Evolutionary conservation across 371 early-diverging fungal species (phyloP), one percentile per base, ranked within the genome.

Genomic region (Actinomortierella ambigua): DNA sequence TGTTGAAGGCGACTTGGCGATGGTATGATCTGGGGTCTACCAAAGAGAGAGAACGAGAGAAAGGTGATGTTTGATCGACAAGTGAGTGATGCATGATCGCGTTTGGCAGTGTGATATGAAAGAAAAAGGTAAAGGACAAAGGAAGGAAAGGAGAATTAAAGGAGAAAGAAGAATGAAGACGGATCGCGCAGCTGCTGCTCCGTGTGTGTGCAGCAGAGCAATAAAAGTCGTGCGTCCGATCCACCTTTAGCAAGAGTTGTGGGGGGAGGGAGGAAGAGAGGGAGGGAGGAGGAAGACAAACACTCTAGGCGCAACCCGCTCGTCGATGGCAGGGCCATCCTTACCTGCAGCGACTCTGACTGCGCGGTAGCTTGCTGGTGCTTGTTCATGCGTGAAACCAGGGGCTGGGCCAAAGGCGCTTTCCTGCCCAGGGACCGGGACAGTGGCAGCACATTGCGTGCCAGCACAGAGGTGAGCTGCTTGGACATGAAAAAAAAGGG

Each of bases 331-430:
- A n/a, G n/a, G n/a, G n/a, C n/a, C n/a, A 11, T 34, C 11, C 4
- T 34, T 34, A 34, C 34, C 34, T 34, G 34, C 7, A 34, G 34
- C 7, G 11, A 57, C 28, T 73, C 63, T n/a, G 67, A n/a, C 44
- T 62, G 73, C 1, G 61, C 44, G 1, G 75, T 66, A 22, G 67
- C 75, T 41, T 73, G 73, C 44, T 73, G 75, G 40, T 67, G 67
- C 56, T 63, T 73, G 75, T 67, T 73, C 75, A 73, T 66, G 61
- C 63, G 75, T n/a, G 50, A 57, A 59, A 73, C 61, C 41, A 67
- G 56, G 24, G 75, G 68, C 22, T 13, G 46, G 29, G 63, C 56
- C 24, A 63, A 34, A 34, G 4, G 34, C 7, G 34, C 18, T 28
- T 56, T 63, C 49, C 59, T 73, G 47, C 67, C 60, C 54, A 63